Conservation (phyloP, 2,329 filamentous ascomycete species). For the Epichloe typhina region DNA sequence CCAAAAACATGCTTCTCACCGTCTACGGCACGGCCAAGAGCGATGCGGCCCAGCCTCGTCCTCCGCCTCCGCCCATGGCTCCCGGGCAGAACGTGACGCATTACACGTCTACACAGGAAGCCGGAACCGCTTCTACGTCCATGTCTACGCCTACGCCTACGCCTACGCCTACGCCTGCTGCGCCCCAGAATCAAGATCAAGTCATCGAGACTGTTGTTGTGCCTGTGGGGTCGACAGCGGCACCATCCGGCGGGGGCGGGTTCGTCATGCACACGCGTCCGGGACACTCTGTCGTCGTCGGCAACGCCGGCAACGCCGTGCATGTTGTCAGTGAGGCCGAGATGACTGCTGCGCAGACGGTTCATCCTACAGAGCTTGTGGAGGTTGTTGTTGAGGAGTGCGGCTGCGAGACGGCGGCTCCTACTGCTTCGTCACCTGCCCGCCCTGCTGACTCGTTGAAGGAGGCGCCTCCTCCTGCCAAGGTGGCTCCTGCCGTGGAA, state of each 20-base stretch:
- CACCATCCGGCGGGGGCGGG: neutral
- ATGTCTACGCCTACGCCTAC: neutral
- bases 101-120: neutral
- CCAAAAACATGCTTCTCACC: constrained; percentile 25
- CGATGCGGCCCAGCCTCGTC: constrained; percentile 13
- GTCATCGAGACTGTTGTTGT: constrained; percentile 1
- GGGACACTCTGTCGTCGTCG: constrained; percentile 16
- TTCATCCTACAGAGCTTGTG: constrained; percentile 3
- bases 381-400: constrained; percentile 10
- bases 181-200: neutral
- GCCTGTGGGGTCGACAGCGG: neutral
- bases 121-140: neutral
- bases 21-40: constrained; percentile 27
- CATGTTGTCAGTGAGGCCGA: neutral
- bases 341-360: constrained; percentile 14
- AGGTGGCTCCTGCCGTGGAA: too few relatives aligned
- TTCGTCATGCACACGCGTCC: constrained; percentile 9
- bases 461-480: neutral
- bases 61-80: constrained; percentile 21
- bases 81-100: constrained; percentile 8
- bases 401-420: constrained; percentile 6
- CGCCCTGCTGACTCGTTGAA: neutral
- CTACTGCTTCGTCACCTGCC: neutral
- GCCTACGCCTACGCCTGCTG: neutral
- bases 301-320: constrained; percentile 18